phyloP scores from a whole-genome alignment of 2,329 filamentous ascomycete species.

The Lachnellula hyalina region DNA sequence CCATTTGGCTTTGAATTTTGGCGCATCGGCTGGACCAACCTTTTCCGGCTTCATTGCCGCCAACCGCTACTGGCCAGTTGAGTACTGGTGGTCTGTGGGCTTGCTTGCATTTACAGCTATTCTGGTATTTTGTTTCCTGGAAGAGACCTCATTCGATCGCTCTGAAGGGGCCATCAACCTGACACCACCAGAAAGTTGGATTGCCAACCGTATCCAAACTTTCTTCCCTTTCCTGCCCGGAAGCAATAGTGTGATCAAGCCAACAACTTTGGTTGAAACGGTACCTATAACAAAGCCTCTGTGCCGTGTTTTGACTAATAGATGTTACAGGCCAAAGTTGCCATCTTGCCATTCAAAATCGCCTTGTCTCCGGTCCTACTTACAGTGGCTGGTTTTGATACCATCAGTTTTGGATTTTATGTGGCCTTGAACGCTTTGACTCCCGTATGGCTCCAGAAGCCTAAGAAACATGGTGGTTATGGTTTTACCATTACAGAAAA shows the following conservation, averaged over 20 bases:
- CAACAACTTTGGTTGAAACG: constrained; percentile 11
- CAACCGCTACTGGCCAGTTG: constrained; percentile 32
- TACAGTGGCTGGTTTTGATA: constrained; percentile 33
- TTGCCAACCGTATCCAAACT: constrained; percentile 28
- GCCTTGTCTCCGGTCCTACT: constrained; percentile 34
- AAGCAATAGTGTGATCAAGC: constrained; percentile 8
- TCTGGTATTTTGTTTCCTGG: constrained; percentile 34
- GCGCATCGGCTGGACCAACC: constrained; percentile 33
- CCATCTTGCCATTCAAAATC: constrained; percentile 26
- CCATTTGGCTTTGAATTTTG: constrained; percentile 34
- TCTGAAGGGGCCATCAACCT: constrained; percentile 18
- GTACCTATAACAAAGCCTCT: background rate
- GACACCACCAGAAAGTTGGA: constrained; percentile 16
- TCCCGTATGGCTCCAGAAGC: constrained; percentile 34
- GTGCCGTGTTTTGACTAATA: constrained; percentile 3
- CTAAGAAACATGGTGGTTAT: constrained; percentile 35
- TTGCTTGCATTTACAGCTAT: constrained; percentile 33
- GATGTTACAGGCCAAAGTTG: constrained; percentile 4
- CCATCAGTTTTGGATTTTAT: constrained; percentile 22
- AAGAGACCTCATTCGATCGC: constrained; percentile 36
- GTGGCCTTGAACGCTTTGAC: constrained; percentile 21
- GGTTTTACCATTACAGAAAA: constrained; percentile 38
- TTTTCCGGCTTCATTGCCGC: constrained; percentile 37
- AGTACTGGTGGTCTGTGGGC: constrained; percentile 41
- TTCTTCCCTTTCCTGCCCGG: constrained; percentile 27